phyloP scores from a whole-genome alignment of 2,329 filamentous ascomycete genomes.

The Fonsecaea monophora region DNA sequence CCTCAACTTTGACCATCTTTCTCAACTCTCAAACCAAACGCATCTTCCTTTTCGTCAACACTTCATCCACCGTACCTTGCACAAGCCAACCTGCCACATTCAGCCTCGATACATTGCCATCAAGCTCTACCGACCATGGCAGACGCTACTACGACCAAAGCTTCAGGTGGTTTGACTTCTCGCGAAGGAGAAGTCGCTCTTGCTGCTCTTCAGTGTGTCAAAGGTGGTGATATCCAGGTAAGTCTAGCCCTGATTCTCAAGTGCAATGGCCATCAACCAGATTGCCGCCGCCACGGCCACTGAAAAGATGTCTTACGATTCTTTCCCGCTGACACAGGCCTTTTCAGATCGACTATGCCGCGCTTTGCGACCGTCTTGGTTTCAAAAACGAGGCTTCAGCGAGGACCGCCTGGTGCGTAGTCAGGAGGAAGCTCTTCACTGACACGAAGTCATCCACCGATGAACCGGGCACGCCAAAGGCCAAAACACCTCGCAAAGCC shows the following conservation, averaged over 20 bases:
- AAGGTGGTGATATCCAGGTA: conserved; percentile 30
- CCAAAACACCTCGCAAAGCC: conserved; percentile 31
- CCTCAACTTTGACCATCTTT: conserved; percentile 4
- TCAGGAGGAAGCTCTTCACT: conserved; percentile 48
- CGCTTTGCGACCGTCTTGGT: conserved; percentile 46
- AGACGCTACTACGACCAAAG: neutral
- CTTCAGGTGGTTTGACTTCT: conserved; percentile 27
- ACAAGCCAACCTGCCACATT: neutral
- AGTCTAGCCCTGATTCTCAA: neutral
- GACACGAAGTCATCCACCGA: conserved; percentile 10
- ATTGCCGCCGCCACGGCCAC: neutral
- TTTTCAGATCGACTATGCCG: conserved; percentile 46
- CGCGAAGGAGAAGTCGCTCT: conserved; percentile 41
- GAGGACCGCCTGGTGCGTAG: conserved; percentile 45
- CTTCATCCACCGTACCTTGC: neutral
- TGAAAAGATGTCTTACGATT: neutral
- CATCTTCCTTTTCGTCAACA: neutral
- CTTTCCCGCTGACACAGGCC: conserved; percentile 22
- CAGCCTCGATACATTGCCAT: neutral
- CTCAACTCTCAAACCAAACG: neutral
- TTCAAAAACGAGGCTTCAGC: conserved; percentile 49
- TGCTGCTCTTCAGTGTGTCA: conserved; percentile 30
- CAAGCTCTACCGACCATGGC: neutral
- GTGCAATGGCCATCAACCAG: neutral
- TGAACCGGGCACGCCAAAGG: conserved; percentile 10